phyloP scores from a whole-genome alignment of 768 basidiomycete species.

The Crepidotus variabilis region DNA sequence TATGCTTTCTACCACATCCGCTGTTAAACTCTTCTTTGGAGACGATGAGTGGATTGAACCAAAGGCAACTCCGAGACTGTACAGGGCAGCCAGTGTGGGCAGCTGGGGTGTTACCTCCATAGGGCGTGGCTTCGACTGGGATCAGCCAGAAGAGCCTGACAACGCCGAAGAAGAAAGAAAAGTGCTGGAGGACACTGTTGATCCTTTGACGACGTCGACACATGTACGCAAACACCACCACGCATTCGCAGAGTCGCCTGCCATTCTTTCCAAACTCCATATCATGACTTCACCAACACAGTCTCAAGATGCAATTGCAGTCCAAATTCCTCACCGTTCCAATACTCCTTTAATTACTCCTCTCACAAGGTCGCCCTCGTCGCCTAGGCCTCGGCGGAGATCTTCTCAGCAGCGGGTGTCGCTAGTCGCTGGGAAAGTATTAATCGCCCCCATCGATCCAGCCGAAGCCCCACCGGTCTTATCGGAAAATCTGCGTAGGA shows the following conservation, averaged over 20 bases:
- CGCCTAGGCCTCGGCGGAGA: constrained; percentile 64
- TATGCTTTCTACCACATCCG: constrained; percentile 54
- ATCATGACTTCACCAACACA: constrained; percentile 20
- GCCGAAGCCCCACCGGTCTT: constrained; percentile 59
- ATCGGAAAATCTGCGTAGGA: constrained; percentile 61
- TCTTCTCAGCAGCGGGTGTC: constrained; percentile 86
- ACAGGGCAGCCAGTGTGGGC: constrained; percentile 63
- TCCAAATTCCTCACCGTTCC: constrained; percentile 20
- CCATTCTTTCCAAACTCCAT: constrained; percentile 20
- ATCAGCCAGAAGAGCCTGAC: constrained; percentile 11
- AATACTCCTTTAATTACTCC: constrained; percentile 25
- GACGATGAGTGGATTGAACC: constrained; percentile 66
- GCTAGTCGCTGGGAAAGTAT: constrained; percentile 77
- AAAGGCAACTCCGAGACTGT: constrained; percentile 40
- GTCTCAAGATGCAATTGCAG: constrained; percentile 7
- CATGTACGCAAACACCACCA: constrained; percentile 35
- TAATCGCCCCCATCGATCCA: constrained; percentile 72
- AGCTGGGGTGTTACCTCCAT: constrained; percentile 87
- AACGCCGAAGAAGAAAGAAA: neutral
- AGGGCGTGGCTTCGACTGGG: constrained; percentile 81
- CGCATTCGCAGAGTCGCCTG: constrained; percentile 29
- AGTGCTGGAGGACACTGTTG: constrained; percentile 5
- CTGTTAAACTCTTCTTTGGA: constrained; percentile 63
- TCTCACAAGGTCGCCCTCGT: constrained; percentile 47
- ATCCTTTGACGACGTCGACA: constrained; percentile 18